A percentile compares a stretch with the other conserved stretches of the same genome.
Conservation (phyloP, 2,329 filamentous ascomycete genomes). For the Penicillium sp. region DNA sequence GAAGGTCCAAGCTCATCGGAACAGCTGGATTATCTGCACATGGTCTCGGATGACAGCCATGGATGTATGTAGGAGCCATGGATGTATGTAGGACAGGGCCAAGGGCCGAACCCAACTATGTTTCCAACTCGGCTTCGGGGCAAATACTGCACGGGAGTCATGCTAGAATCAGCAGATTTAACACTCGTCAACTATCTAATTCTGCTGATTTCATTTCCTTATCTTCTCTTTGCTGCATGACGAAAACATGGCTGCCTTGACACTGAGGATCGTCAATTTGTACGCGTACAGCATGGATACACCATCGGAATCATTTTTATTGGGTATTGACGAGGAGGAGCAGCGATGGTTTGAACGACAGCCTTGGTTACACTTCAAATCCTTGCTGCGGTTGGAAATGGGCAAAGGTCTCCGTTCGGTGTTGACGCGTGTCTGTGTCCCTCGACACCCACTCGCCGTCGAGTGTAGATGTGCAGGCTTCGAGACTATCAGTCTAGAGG, state of each 20-base stretch:
- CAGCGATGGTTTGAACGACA: slow-evolving; percentile 9
- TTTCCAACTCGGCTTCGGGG: slow-evolving; percentile 10
- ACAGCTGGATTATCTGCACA: slow-evolving; percentile 5
- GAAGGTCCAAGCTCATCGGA: slow-evolving; percentile 14
- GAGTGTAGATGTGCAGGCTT: no score
- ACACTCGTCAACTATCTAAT: neutral
- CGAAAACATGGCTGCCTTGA: slow-evolving; percentile 6
- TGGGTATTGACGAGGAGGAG: slow-evolving; percentile 9
- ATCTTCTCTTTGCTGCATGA: neutral
- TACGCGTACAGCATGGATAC: slow-evolving; percentile 10
- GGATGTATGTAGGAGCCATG: slow-evolving; percentile 15
- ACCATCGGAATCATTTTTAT: slow-evolving; percentile 16
- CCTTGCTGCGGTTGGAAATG: slow-evolving; percentile 8
- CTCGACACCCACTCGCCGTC: slow-evolving; percentile 18
- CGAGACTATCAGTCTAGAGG: no score
- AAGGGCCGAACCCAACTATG: slow-evolving; percentile 8
- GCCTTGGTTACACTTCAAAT: slow-evolving; percentile 6
- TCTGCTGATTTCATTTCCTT: neutral
- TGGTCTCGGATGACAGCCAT: slow-evolving; percentile 10
- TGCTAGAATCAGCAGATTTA: neutral
- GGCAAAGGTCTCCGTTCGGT: slow-evolving; percentile 1
- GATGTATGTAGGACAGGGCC: slow-evolving; percentile 16
- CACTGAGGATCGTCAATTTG: neutral
- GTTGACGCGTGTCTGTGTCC: slow-evolving; percentile 11
- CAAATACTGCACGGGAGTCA: slow-evolving; percentile 6